These are phyloP conservation scores for Pterula multifida DNA, from an alignment of 1,284 basidiomycete genomes.

Conservation along the genomic window DNA sequence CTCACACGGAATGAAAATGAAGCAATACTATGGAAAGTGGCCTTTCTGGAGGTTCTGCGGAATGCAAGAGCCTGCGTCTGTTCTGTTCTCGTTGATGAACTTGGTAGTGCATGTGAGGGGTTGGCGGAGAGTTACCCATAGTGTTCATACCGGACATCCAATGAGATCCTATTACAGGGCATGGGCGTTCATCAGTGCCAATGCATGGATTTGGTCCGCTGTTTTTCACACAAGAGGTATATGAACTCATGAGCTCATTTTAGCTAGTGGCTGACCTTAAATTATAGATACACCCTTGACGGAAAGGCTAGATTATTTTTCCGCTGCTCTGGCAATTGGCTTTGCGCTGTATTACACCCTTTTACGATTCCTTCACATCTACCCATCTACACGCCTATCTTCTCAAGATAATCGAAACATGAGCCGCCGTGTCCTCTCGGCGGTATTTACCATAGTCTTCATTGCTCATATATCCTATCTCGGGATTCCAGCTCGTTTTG, in stretches of 20 bases:
- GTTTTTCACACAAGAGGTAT: slow-evolving; percentile 89
- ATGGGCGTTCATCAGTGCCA: slow-evolving; percentile 69
- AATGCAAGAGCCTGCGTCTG: slow-evolving; percentile 91
- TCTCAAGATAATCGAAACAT: slow-evolving; percentile 10
- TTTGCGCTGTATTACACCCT: slow-evolving; percentile 66
- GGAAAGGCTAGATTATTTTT: slow-evolving; percentile 93
- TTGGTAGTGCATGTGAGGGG: slow-evolving; percentile 62
- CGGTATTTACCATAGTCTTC: slow-evolving; percentile 26
- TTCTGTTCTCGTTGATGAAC: slow-evolving; percentile 82
- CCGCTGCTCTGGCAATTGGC: slow-evolving; percentile 75
- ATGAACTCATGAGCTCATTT: slow-evolving; percentile 12
- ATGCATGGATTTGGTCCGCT: slow-evolving; percentile 89
- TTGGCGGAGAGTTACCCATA: slow-evolving; percentile 32
- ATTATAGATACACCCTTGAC: slow-evolving; percentile 66
- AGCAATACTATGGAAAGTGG: slow-evolving; percentile 96
- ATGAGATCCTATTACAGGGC: slow-evolving; percentile 60
- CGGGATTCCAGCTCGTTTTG: slow-evolving; percentile 67
- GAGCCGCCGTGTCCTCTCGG: slow-evolving; percentile 26
- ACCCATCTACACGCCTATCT: slow-evolving; percentile 28
- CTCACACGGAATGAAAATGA: slow-evolving; percentile 26
- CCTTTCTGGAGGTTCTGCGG: slow-evolving; percentile 80
- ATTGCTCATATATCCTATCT: slow-evolving; percentile 71
- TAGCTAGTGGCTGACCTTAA: slow-evolving; percentile 7
- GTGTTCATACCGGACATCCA: slow-evolving; percentile 46
- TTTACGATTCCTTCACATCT: slow-evolving; percentile 73